Conservation (phyloP, 2,329 filamentous ascomycete species). For the Zymoseptoria crescenta region DNA sequence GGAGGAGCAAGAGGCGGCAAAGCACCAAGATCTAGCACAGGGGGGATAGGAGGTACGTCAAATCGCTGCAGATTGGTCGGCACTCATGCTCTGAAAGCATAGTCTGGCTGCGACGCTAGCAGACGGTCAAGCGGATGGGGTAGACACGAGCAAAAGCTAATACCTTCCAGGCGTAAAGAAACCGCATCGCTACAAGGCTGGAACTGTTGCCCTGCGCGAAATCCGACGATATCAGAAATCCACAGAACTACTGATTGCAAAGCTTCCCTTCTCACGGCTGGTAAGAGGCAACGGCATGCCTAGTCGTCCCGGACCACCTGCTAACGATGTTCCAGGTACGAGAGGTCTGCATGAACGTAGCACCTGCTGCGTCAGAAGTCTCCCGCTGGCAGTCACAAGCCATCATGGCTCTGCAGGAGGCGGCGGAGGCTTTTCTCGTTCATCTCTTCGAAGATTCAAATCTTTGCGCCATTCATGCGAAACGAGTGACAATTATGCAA, state of each 20-base stretch:
- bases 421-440: conserved; percentile 96
- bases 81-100: background rate
- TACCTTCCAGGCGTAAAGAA: conserved; percentile 10
- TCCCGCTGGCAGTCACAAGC: conserved; percentile 97
- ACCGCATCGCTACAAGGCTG: conserved; percentile 40
- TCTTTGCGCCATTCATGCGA: conserved; percentile 96
- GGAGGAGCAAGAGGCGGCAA: conserved; percentile 11
- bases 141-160: background rate
- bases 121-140: background rate
- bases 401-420: conserved; percentile 96
- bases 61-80: background rate
- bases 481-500: conserved; percentile 96
- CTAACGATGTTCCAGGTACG: conserved; percentile 49
- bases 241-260: conserved; percentile 91
- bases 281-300: conserved; percentile 34
- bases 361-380: conserved; percentile 55
- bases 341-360: conserved; percentile 95
- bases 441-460: conserved; percentile 98
- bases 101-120: background rate
- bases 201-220: conserved; percentile 94
- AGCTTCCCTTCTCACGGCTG: conserved; percentile 95
- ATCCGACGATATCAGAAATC: conserved; percentile 98
- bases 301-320: background rate
- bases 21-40: conserved; percentile 7
- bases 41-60: background rate